Conservation (phyloP, 2,329 filamentous ascomycete genomes). For the Tympanopsis confertula region DNA sequence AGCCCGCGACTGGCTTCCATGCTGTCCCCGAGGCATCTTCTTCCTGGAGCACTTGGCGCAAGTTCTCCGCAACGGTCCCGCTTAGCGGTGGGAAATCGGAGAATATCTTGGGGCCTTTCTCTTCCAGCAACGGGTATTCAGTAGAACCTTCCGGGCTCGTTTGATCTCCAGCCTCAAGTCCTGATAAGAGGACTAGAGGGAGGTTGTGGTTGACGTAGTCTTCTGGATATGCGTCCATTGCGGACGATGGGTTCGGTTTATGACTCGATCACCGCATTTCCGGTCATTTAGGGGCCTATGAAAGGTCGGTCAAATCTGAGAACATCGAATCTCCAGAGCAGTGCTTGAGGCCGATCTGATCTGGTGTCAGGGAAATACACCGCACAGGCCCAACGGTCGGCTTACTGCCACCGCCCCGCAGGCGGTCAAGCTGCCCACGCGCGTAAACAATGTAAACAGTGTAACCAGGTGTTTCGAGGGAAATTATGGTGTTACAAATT, state of each 20-base stretch:
- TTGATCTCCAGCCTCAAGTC: constrained; percentile 39
- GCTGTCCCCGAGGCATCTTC: constrained; percentile 52
- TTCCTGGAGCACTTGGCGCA: constrained; percentile 55
- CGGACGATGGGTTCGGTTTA: not conserved
- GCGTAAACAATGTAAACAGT: no score
- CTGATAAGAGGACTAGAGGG: constrained; percentile 72
- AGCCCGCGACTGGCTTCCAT: constrained; percentile 44
- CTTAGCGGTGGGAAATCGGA: constrained; percentile 62
- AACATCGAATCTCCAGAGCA: no score
- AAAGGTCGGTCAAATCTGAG: no score
- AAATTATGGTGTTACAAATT: no score
- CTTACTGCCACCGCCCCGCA: no score
- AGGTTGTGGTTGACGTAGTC: constrained; percentile 80
- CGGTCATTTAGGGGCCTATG: no score
- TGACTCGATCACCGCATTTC: not conserved
- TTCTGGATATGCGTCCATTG: constrained; percentile 68
- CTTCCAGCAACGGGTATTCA: constrained; percentile 37
- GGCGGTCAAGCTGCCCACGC: no score
- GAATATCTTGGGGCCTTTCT: constrained; percentile 47
- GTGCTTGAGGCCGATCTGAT: no score
- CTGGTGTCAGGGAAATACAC: no score
- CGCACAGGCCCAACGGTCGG: no score
- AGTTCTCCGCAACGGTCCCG: constrained; percentile 48
- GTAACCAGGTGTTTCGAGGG: no score
- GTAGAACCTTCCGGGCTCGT: constrained; percentile 24